phyloP scores from a whole-genome alignment of 805 yeast genomes.

The Metschnikowia gelsemii region DNA sequence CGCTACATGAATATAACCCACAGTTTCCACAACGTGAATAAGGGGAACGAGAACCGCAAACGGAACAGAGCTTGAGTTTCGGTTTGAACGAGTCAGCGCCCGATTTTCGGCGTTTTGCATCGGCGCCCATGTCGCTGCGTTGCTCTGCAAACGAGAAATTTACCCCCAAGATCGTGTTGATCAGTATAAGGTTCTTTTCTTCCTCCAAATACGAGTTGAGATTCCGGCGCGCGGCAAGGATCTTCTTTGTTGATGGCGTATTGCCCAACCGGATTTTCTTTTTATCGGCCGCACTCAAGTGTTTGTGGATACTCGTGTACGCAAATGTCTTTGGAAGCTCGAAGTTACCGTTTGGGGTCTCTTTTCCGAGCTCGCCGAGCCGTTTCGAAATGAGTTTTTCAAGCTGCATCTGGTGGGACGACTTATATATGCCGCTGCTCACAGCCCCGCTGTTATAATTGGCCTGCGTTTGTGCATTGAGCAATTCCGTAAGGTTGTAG shows the following conservation, averaged over 20 bases:
- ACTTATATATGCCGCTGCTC: constrained; percentile 37
- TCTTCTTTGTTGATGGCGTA: constrained; percentile 44
- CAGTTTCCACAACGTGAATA: constrained; percentile 42
- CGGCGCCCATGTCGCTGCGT: constrained; percentile 22
- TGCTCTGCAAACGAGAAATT: constrained; percentile 44
- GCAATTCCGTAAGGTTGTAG: constrained; percentile 42
- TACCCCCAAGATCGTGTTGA: constrained; percentile 41
- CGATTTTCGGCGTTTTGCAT: constrained; percentile 19
- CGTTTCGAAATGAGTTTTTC: constrained; percentile 40
- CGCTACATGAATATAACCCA: constrained; percentile 43
- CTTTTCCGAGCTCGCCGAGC: constrained; percentile 35
- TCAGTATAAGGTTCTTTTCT: constrained; percentile 42
- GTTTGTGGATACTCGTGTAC: constrained; percentile 33
- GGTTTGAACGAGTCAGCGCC: constrained; percentile 25
- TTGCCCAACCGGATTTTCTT: constrained; percentile 37
- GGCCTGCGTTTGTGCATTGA: constrained; percentile 43
- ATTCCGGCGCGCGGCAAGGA: constrained; percentile 43
- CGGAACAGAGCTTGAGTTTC: constrained; percentile 39
- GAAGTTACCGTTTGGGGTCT: constrained; percentile 30
- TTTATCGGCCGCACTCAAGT: constrained; percentile 22
- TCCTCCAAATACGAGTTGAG: constrained; percentile 47
- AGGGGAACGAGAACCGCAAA: constrained; percentile 38
- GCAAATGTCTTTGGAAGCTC: constrained; percentile 44
- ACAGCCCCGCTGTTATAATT: constrained; percentile 26
- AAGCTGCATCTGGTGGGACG: constrained; percentile 43